Evolutionary conservation across 371 early-diverging fungal species (phyloP), one percentile per base, ranked within the genome.

Genomic region (Umbelopsis sp.): DNA sequence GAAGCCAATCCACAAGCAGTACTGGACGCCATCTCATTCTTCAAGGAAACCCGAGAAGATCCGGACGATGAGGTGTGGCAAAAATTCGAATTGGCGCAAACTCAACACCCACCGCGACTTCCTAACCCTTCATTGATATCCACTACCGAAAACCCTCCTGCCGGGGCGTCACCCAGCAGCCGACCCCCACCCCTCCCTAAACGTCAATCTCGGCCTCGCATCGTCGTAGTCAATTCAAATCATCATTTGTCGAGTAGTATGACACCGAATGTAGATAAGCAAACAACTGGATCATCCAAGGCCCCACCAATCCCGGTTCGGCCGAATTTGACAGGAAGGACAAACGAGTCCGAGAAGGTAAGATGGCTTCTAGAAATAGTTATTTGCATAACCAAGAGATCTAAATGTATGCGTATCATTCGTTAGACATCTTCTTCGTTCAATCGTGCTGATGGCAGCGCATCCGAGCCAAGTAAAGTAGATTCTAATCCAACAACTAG

Each of bases 1-100:
- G 88, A 92, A 72, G 92, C 93, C 22, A 91, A 98, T 74, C 97
- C 97, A 29, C 95, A 96, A 76, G 92, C 98, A 18, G 94, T 98
- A 20, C 83, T 97, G 44, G 96, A 98, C 72, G 92, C 95, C 53
- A 93, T 98, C 72, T 93, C 92, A 53, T 97, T 97, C 74, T 94
- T 93, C 82, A 89, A 89, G 68, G 94, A 94, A 52, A 83, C 84
- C 38, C 87, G 85, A 52, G 86, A 87, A 75, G 45, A 83, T 82
- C 76, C 80, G 78, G 65, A 88, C 76, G 89, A 93, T 62, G 81
- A 84, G 32, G 94, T 95, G 14, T 96, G 96, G 94, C 84, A 90
- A 35, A 98, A 97, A 76, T 95, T 97, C 73, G 88, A 86, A 66
- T 86, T 89, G 64, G 80, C 85, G n/a, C 81, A 76, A 69, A 79